phyloP scores from a whole-genome alignment of 345 rosid species.

The Citrus inodora region DNA sequence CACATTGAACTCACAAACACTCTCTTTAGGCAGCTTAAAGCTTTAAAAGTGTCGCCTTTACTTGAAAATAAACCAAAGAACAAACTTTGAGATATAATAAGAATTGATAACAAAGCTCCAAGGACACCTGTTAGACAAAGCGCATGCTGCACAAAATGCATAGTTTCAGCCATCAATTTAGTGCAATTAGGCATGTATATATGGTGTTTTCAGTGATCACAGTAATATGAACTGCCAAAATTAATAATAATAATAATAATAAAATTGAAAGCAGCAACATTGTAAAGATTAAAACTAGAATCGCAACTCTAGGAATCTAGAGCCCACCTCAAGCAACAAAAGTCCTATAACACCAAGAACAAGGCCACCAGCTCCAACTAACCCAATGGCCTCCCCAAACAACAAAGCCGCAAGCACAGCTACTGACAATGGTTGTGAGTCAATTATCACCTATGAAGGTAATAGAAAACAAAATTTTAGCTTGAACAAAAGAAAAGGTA shows the following conservation, averaged over 20 bases:
- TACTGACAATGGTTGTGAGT: slow-evolving; percentile 88
- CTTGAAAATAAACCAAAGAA: not conserved
- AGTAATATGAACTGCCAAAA: not conserved
- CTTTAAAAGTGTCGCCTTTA: not conserved
- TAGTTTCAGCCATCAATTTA: not conserved
- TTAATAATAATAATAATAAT: not conserved
- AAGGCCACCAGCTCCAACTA: slow-evolving; percentile 75
- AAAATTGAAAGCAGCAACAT: not conserved
- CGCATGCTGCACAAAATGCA: not conserved
- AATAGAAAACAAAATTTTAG: not conserved
- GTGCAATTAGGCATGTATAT: not conserved
- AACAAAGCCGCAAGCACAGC: slow-evolving; percentile 79
- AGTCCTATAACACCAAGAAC: slow-evolving; percentile 81
- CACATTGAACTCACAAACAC: not conserved
- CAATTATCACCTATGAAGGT: slow-evolving; percentile 72
- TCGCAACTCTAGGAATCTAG: not conserved
- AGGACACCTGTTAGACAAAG: not conserved
- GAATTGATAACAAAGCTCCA: not conserved
- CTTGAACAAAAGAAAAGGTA: not conserved
- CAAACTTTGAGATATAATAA: not conserved
- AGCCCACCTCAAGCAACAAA: slow-evolving; percentile 76
- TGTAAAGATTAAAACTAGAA: not conserved
- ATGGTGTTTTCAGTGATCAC: not conserved
- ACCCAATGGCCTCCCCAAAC: slow-evolving; percentile 81
- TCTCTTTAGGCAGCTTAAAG: not conserved